These are phyloP conservation scores for Amauroascus niger DNA, from an alignment of 2,329 filamentous ascomycete species.

Conservation along the genomic window DNA sequence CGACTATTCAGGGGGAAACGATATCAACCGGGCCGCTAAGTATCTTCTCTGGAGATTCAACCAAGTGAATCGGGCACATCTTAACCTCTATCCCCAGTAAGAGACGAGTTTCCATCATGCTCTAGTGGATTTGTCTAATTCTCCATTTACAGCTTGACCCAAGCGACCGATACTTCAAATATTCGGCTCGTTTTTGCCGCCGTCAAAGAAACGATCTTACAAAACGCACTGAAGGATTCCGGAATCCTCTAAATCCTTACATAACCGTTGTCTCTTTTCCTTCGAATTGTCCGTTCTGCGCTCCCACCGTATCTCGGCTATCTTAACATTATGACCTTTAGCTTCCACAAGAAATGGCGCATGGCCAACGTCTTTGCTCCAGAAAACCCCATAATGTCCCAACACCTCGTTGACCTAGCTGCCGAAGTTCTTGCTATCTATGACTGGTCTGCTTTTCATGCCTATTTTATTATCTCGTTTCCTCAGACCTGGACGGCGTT, in stretches of 20 bases:
- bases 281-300: neutral
- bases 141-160: slow-evolving; percentile 62
- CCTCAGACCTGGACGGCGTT: slow-evolving; percentile 6
- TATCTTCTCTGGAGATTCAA: slow-evolving; percentile 98
- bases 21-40: slow-evolving; percentile 96
- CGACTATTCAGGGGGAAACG: slow-evolving; percentile 93
- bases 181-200: slow-evolving; percentile 96
- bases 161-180: slow-evolving; percentile 97
- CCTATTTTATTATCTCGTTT: neutral
- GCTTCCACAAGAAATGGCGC: neutral
- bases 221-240: slow-evolving; percentile 96
- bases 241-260: slow-evolving; percentile 63
- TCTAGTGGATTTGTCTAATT: slow-evolving; percentile 21
- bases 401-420: neutral
- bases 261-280: neutral
- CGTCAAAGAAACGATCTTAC: slow-evolving; percentile 96
- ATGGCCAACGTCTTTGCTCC: neutral
- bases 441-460: neutral
- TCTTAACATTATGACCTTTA: neutral
- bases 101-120: slow-evolving; percentile 30
- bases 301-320: neutral
- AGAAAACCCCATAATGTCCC: neutral
- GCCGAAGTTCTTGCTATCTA: neutral
- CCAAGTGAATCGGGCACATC: slow-evolving; percentile 89
- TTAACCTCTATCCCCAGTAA: slow-evolving; percentile 96